Base-by-base conservation (phyloP, 1,284 basidiomycete genomes). In the Gastroboletus turbinatus region DNA sequence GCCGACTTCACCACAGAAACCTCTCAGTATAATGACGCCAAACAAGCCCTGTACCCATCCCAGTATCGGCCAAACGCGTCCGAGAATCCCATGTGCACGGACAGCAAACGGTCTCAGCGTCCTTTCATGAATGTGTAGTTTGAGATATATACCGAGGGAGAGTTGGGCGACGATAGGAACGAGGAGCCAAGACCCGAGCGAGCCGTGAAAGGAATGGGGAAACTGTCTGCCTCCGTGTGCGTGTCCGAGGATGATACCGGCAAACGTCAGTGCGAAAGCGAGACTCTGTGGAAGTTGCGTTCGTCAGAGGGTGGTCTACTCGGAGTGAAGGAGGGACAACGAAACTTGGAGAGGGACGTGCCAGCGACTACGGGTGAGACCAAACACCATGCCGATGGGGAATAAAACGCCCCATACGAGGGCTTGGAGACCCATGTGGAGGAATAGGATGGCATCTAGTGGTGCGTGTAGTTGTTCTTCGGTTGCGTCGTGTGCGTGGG, bases 21-120 rank as follows among this genome's bases (percentile, higher is more conserved):
- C 82, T 58, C 82, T 73, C 63, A 87, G 80, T 0, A 83, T 77
- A 55, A 88, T 78, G 21, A 82, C 82, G 35, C 88, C 86, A 68
- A 90, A 87, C n/a, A 89, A 68, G 78, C 90, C 88, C 68, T 96
- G 93, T 2, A 80, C 80, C 93, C 94, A 98, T 19, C 90, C 96
- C 17, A 98, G 65, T 53, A 98, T 77, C 0, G 94, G 94, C 72
- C 93, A 98, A 19, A 77, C 63, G 69, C 92, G 95, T 19, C 96
- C 96, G 4, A 98, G 73, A 17, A 93, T 64, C 1, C 93, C 89
- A 66, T 98, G 96, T 1, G 80, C 71, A 11, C 78, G 74, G 14
- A 94, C 89, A 8, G 88, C 82, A 64, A 82, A 89, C 0, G 90
- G 90, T 25, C 95, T 81, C 11, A 95, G 67, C 1, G 82, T 82